Evolutionary conservation across 768 basidiomycete genomes (phyloP).

Genomic region (Termitomyces sp.): DNA sequence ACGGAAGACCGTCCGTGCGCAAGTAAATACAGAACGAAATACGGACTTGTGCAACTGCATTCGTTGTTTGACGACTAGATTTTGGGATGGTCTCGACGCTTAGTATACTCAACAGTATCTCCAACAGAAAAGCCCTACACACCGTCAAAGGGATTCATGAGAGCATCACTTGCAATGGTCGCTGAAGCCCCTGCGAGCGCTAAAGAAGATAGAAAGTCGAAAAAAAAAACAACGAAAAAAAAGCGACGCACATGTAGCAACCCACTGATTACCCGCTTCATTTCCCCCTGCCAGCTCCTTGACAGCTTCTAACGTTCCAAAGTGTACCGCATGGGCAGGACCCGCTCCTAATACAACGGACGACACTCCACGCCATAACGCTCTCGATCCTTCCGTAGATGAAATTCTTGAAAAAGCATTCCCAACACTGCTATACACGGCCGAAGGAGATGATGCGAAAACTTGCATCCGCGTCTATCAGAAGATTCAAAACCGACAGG

Average conservation of each 20-base stretch:
- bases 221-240: not conserved
- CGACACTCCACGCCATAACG: constrained; percentile 93
- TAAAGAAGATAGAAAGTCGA: constrained; percentile 21
- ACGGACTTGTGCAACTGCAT: constrained; percentile 97
- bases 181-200: constrained; percentile 93
- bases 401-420: constrained; percentile 91
- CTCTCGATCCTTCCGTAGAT: constrained; percentile 86
- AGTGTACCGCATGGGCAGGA: constrained; percentile 97
- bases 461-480: constrained; percentile 98
- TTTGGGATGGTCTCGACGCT: not conserved
- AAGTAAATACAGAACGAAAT: constrained; percentile 82
- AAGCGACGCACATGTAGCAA: constrained; percentile 74
- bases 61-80: constrained; percentile 93
- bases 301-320: constrained; percentile 91
- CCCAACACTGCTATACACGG: constrained; percentile 84
- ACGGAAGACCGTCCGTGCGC: constrained; percentile 78
- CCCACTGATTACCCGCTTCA: constrained; percentile 69
- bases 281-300: constrained; percentile 93
- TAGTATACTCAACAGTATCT: not conserved
- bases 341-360: constrained; percentile 96
- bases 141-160: constrained; percentile 99
- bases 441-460: constrained; percentile 78
- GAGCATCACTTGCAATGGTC: constrained; percentile 90
- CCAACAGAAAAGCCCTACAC: constrained; percentile 20
- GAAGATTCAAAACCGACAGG: not conserved